These are phyloP conservation scores for Vitellaria paradoxa DNA, from an alignment of 179 eudicot species.

Conservation along the genomic window DNA sequence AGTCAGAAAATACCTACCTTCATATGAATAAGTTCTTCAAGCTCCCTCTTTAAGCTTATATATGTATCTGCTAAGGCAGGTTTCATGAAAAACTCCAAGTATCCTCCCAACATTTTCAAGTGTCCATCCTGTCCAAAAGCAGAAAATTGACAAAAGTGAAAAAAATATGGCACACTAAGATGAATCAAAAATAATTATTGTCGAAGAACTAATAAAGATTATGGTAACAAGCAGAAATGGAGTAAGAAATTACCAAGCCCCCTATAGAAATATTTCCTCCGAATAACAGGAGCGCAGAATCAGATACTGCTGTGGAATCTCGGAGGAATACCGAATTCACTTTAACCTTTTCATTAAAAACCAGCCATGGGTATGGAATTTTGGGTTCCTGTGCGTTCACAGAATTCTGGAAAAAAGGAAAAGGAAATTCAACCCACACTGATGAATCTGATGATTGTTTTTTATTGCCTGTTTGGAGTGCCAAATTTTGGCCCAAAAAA, in stretches of 20 bases:
- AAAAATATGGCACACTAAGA: background rate
- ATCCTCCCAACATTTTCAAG: conserved; percentile 83
- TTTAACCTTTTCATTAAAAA: conserved; percentile 82
- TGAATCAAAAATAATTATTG: background rate
- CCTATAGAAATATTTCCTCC: conserved; percentile 71
- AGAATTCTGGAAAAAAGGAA: conserved; percentile 49
- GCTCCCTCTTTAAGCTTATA: conserved; percentile 55
- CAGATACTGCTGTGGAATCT: conserved; percentile 82
- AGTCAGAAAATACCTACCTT: conserved; percentile 37
- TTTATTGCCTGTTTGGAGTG: no score
- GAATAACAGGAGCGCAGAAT: conserved; percentile 66
- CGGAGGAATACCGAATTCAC: conserved; percentile 75
- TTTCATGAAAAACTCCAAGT: conserved; percentile 77
- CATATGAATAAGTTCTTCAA: conserved; percentile 59
- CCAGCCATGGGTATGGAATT: conserved; percentile 84
- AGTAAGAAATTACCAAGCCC: conserved; percentile 44
- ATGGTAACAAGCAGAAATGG: background rate
- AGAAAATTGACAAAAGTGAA: conserved; percentile 8
- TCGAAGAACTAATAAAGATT: background rate
- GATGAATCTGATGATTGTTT: background rate
- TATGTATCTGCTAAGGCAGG: conserved; percentile 61
- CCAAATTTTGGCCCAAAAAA: no score
- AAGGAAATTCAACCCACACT: conserved; percentile 1
- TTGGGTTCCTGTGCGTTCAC: conserved; percentile 63
- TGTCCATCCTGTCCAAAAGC: conserved; percentile 61